A percentile compares a stretch with the other conserved stretches of the same genome.
Conservation (phyloP, 768 basidiomycete genomes). For the Agrocybe praecox region DNA sequence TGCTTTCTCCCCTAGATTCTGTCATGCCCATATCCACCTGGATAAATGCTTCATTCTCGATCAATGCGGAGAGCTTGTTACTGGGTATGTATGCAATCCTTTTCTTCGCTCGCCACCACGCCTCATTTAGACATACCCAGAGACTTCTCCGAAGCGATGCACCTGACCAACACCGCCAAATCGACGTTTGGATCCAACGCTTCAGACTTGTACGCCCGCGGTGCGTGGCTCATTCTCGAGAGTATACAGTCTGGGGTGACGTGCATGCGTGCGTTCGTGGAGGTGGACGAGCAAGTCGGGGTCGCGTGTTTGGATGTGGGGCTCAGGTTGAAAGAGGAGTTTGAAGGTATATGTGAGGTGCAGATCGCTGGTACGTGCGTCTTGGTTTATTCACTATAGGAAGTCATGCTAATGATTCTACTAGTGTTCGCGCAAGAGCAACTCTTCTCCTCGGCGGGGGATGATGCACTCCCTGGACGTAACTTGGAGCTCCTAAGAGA, state of each 20-base stretch:
- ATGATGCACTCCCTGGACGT: constrained; percentile 35
- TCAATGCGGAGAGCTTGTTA: constrained; percentile 49
- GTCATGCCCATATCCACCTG: constrained; percentile 67
- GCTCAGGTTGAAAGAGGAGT: constrained; percentile 47
- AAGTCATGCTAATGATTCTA: too few relatives aligned
- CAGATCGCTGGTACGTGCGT: constrained; percentile 53
- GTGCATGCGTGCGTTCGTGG: constrained; percentile 66
- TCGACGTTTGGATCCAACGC: constrained; percentile 42
- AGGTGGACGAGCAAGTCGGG: constrained; percentile 58
- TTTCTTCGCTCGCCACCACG: neutral
- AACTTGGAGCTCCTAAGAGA: constrained; percentile 48
- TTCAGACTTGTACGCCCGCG: constrained; percentile 52
- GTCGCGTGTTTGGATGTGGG: constrained; percentile 57
- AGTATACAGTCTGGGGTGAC: constrained; percentile 67
- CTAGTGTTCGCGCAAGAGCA: constrained; percentile 69
- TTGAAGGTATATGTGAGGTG: constrained; percentile 49
- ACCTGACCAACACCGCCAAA: constrained; percentile 54
- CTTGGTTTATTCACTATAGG: constrained; percentile 8
- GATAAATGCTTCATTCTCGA: constrained; percentile 72
- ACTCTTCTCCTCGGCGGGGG: constrained; percentile 48
- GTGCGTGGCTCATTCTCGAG: constrained; percentile 54
- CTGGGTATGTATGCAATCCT: constrained; percentile 50
- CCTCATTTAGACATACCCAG: constrained; percentile 27
- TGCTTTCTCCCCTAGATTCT: constrained; percentile 39
- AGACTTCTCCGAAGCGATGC: constrained; percentile 57